Evolutionary conservation across 768 basidiomycete genomes (phyloP), one percentile per base, ranked within the genome.

Genomic region (Mycena metata): DNA sequence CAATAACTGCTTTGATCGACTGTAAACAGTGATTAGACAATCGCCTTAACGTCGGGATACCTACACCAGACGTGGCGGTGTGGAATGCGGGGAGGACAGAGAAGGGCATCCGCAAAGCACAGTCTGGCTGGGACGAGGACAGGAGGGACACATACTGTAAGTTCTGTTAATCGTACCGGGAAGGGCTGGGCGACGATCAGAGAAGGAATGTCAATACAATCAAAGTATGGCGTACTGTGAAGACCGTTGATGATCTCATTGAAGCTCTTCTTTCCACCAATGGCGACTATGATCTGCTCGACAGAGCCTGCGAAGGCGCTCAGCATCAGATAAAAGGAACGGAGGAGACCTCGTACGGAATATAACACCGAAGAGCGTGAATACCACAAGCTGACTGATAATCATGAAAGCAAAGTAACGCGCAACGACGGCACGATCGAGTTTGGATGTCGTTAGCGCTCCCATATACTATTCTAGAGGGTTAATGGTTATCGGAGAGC

Each of bases 371-470:
- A 98, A 90, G 65, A 97, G 79, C 17, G 95, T 97, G 84, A 99
- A 99, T 80, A 99, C 90, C 69, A 99, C 84, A 74, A 99, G 81
- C 77, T 98, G 96, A 57, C 93, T 94, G 79, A 98, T 91, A 66
- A 99, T 90, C 79, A 99, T 84, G 86, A 99, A 99, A 1, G 93
- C 85, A 76, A 91, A 99, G 80, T 98, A 99, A 55, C 96, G 90
- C 21, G 95, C 95, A 43, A 96, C 86, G 66, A 99, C 96, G 42
- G 92, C 91, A 39, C 98, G 92, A 74, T 99, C 96, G 59, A 96
- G 86, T 56, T 88, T 88, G 7, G 94, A 94, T 61, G 91, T 86
- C 10, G 91, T 95, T 61, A 89, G 77, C 47, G 88, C 85, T 30
- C 86, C 85, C 85, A 85, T 83, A 74, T 85, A 88, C 83, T 95